Evolutionary conservation across 2,329 filamentous ascomycete genomes (phyloP), one percentile per base, ranked within the genome.

Genomic region (Cladosporium sp.): DNA sequence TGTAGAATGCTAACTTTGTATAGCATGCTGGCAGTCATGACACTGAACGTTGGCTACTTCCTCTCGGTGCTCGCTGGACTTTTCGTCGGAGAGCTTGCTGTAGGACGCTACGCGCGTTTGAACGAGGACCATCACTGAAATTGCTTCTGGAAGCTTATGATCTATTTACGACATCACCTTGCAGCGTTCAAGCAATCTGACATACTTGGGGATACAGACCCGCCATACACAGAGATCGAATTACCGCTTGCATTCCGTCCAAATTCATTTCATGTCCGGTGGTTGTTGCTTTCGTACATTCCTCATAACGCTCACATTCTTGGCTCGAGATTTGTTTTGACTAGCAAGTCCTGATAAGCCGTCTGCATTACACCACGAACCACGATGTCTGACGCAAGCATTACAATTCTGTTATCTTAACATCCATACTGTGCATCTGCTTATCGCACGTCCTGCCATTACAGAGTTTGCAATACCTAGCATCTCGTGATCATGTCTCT

Each of bases 1-100:
- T 48, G 8, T 25, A 20, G 45, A 24, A 32, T 37, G 49, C 62
- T 68, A 47, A 66, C 70, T 17, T 20, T 32, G 51, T 17, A 36
- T 65, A 96, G 91, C 59, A 96, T 96, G 91, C 77, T 96, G 75
- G 90, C 89, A 13, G 88, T 95, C 69, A 96, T 94, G 90, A 92
- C 89, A 1, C 84, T 90, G 77, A 94, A 94, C 66, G 82, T 93
- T 15, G 90, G 90, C 12, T 94, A 94, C 71, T 93, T 93, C 71
- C 74, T 91, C 56, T 91, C 89, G 0, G 81, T 92, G n/a, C 79
- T 95, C 10, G 87, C 79, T 4, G 88, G 88, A 13, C 83, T 88
- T 1, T 97, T 97, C 68, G 70, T 95, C n/a, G 93, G 93, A 22
- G 94, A 94, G 71, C 75, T 97, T 42, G 82, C 84, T 0, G 81